Evolutionary conservation across 257 asterid species (phyloP).

Genomic region (Paulownia fortunei): DNA sequence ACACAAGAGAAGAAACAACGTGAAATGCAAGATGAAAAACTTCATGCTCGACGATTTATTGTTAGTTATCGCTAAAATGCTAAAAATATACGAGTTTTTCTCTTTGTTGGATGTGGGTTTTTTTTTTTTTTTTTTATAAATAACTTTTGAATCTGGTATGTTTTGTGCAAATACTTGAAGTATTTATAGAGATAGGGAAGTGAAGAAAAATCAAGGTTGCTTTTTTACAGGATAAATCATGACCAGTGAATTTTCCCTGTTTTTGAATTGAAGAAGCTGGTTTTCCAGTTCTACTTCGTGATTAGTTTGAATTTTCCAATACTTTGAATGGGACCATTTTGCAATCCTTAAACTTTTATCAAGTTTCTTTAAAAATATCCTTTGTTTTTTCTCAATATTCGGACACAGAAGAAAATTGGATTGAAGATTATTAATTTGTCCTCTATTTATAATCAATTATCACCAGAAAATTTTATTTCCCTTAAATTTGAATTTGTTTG

Average conservation of each 20-base stretch:
- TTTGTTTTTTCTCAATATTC: neutral
- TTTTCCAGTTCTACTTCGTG: slow-evolving; percentile 1
- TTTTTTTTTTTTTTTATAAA: neutral
- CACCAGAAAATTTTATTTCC: neutral
- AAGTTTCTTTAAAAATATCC: neutral
- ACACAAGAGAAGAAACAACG: slow-evolving; percentile 28
- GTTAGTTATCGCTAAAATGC: neutral
- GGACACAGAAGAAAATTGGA: too few relatives aligned
- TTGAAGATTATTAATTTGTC: neutral
- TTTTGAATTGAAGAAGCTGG: slow-evolving; percentile 23
- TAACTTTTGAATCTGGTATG: neutral
- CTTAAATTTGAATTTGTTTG: neutral
- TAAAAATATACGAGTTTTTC: neutral
- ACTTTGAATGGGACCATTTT: slow-evolving; percentile 11
- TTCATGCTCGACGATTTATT: slow-evolving; percentile 25
- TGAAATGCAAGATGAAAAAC: slow-evolving; percentile 8
- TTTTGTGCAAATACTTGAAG: neutral
- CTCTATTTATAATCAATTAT: neutral
- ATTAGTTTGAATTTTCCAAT: slow-evolving; percentile 29
- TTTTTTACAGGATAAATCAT: neutral
- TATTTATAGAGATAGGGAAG: slow-evolving; percentile 27
- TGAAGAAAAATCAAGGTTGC: slow-evolving; percentile 21
- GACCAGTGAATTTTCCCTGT: slow-evolving; percentile 16
- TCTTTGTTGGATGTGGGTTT: neutral
- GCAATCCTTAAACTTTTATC: neutral